phyloP scores from a whole-genome alignment of 2,329 filamentous ascomycete genomes.

The Neonectria sp. region DNA sequence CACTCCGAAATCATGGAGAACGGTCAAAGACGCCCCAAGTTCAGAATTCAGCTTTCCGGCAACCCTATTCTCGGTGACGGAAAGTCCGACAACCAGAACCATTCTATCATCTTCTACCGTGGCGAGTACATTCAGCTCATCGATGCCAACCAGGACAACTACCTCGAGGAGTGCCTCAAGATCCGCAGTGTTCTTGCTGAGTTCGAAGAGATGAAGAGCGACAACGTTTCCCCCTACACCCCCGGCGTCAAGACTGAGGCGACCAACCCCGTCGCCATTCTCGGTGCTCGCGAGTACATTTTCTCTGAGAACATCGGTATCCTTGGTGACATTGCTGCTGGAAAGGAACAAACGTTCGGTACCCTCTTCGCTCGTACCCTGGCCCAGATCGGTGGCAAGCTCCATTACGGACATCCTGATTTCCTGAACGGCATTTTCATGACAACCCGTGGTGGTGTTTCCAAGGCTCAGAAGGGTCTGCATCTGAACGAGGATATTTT shows the following conservation, averaged over 20 bases:
- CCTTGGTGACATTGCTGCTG: slow-evolving; percentile 96
- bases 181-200: slow-evolving; percentile 97
- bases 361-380: slow-evolving; percentile 97
- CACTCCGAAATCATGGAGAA: slow-evolving; percentile 99
- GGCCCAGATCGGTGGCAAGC: slow-evolving; percentile 96
- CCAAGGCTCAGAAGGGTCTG: slow-evolving; percentile 98
- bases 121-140: slow-evolving; percentile 99
- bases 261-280: slow-evolving; percentile 89
- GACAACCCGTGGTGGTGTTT: slow-evolving; percentile 98
- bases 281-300: slow-evolving; percentile 99
- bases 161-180: slow-evolving; percentile 98
- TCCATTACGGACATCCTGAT: slow-evolving; percentile 99
- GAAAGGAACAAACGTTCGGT: slow-evolving; percentile 99
- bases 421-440: slow-evolving; percentile 99
- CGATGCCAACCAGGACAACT: slow-evolving; percentile 99
- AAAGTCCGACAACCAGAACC: slow-evolving; percentile 99
- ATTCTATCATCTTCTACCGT: slow-evolving; percentile 97
- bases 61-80: slow-evolving; percentile 99
- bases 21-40: slow-evolving; percentile 96
- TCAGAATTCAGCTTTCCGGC: slow-evolving; percentile 96
- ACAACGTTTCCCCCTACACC: slow-evolving; percentile 97
- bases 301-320: slow-evolving; percentile 99
- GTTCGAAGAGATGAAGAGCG: slow-evolving; percentile 98
- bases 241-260: slow-evolving; percentile 86
- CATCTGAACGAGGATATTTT: slow-evolving; percentile 99